phyloP scores from a whole-genome alignment of 2,329 filamentous ascomycete genomes.

The Leptosphaerulina australis region DNA sequence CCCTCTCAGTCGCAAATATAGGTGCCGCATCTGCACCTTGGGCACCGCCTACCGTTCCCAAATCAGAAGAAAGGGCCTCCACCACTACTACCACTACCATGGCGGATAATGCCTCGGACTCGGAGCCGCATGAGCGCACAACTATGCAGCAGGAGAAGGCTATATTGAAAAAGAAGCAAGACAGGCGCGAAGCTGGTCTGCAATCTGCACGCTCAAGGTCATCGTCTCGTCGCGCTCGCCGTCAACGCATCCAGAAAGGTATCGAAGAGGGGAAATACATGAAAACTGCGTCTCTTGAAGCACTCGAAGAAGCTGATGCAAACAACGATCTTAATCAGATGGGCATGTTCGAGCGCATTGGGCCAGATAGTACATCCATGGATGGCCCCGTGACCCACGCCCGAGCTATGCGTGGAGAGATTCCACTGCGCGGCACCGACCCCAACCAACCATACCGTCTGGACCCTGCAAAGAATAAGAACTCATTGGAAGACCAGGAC shows the following conservation, averaged over 20 bases:
- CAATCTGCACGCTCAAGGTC: slow-evolving; percentile 55
- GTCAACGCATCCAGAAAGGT: slow-evolving; percentile 54
- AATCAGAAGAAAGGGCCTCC: slow-evolving; percentile 8
- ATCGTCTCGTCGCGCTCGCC: slow-evolving; percentile 54
- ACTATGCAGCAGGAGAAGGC: slow-evolving; percentile 55
- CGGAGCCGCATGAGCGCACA: slow-evolving; percentile 50
- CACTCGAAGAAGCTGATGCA: slow-evolving; percentile 59
- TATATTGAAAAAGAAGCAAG: slow-evolving; percentile 50
- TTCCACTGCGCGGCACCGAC: slow-evolving; percentile 59
- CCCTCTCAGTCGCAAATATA: slow-evolving; percentile 12
- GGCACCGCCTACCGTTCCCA: slow-evolving; percentile 8
- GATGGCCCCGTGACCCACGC: slow-evolving; percentile 62
- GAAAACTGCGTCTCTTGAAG: slow-evolving; percentile 57
- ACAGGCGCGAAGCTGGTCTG: slow-evolving; percentile 45
- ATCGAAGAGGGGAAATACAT: slow-evolving; percentile 58
- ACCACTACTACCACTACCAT: slow-evolving; percentile 26
- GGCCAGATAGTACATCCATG: slow-evolving; percentile 62
- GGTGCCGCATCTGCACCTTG: slow-evolving; percentile 12
- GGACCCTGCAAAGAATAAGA: slow-evolving; percentile 51
- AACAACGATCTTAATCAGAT: slow-evolving; percentile 56
- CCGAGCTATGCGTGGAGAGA: slow-evolving; percentile 60
- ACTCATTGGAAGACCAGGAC: slow-evolving; percentile 60
- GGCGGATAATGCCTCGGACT: slow-evolving; percentile 42
- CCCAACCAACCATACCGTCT: slow-evolving; percentile 56
- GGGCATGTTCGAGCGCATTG: slow-evolving; percentile 62